phyloP scores from a whole-genome alignment of 1,284 basidiomycete species.

The Leccinum pachyderme region DNA sequence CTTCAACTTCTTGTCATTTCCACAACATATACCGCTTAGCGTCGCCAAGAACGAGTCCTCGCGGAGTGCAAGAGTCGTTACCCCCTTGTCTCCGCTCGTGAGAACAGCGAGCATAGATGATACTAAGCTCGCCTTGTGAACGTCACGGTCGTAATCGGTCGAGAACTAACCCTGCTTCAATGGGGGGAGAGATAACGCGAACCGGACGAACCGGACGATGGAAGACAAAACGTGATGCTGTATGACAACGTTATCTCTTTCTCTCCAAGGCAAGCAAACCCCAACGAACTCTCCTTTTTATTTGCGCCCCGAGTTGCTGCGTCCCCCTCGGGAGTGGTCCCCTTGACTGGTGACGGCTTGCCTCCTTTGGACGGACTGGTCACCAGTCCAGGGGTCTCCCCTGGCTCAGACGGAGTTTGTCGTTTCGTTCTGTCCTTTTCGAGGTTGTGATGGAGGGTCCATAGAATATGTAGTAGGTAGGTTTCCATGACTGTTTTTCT shows the following conservation, averaged over 20 bases:
- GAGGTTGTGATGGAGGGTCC: not conserved
- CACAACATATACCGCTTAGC: constrained; percentile 1
- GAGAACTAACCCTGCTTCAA: not conserved
- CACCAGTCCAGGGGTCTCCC: not conserved
- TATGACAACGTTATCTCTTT: not conserved
- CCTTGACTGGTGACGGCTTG: too few relatives aligned
- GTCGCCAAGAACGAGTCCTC: not conserved
- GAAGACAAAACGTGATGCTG: not conserved
- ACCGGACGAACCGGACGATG: not conserved
- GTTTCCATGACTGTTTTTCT: not conserved
- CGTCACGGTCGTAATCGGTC: not conserved
- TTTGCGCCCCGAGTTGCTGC: not conserved
- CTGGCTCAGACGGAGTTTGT: not conserved
- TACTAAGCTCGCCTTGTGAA: not conserved
- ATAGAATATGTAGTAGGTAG: not conserved
- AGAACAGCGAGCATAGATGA: not conserved
- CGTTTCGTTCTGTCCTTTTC: not conserved
- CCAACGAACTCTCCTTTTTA: not conserved
- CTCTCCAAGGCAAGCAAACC: not conserved
- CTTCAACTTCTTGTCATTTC: not conserved
- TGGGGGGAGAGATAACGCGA: not conserved
- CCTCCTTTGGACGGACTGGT: too few relatives aligned
- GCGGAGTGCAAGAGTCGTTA: not conserved
- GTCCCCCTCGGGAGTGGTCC: not conserved
- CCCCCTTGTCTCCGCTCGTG: not conserved